Evolutionary conservation across 2,329 filamentous ascomycete species (phyloP).

Genomic region (Seiridium unicorne): DNA sequence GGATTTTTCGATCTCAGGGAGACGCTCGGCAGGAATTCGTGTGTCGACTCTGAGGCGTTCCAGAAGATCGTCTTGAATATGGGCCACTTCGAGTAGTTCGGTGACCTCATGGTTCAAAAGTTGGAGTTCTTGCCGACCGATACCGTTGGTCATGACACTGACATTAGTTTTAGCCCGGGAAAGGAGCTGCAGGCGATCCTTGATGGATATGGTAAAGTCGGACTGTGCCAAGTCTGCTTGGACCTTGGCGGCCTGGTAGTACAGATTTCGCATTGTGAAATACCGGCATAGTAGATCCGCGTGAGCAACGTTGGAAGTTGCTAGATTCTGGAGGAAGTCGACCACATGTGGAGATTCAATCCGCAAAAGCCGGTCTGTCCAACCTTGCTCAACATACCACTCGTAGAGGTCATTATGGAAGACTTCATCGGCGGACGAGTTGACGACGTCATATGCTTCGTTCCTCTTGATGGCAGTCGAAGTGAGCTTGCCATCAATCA

Average conservation of each 20-base stretch:
- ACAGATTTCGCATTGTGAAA: slow-evolving; percentile 80
- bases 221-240: slow-evolving; percentile 82
- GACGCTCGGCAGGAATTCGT: slow-evolving; percentile 64
- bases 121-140: slow-evolving; percentile 79
- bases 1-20: slow-evolving; percentile 60
- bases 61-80: slow-evolving; percentile 90
- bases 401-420: slow-evolving; percentile 97
- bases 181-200: slow-evolving; percentile 84
- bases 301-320: slow-evolving; percentile 68
- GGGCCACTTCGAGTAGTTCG: slow-evolving; percentile 86
- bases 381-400: slow-evolving; percentile 87
- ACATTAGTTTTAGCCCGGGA: slow-evolving; percentile 91
- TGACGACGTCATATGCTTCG: slow-evolving; percentile 89
- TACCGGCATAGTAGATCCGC: slow-evolving; percentile 93
- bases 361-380: slow-evolving; percentile 80
- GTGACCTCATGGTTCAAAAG: slow-evolving; percentile 80
- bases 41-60: slow-evolving; percentile 72
- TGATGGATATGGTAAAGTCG: slow-evolving; percentile 75
- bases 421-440: slow-evolving; percentile 83
- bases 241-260: slow-evolving; percentile 83
- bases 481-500: slow-evolving; percentile 75
- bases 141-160: slow-evolving; percentile 74
- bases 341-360: slow-evolving; percentile 84
- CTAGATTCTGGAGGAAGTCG: slow-evolving; percentile 78
- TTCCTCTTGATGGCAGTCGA: slow-evolving; percentile 73